Evolutionary conservation across 2,329 filamentous ascomycete genomes (phyloP), one percentile per base, ranked within the genome.

Genomic region (Metarhizium brunneum): DNA sequence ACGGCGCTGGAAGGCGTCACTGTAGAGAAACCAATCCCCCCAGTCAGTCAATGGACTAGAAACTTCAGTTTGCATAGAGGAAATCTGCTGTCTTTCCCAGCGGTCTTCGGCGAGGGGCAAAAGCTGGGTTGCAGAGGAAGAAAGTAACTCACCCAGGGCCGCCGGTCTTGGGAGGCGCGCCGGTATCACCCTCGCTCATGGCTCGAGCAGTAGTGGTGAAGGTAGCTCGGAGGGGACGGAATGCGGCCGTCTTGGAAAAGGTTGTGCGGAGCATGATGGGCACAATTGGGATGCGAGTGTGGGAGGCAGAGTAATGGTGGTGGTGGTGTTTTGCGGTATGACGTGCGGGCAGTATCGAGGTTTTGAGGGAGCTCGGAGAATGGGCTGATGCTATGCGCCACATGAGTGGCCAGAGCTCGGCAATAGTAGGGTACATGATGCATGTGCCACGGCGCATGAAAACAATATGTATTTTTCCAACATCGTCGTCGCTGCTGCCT

Each of bases 1-100:
- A 65, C 94, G 90, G 76, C 87, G 87, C 76, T 86, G 90, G 83
- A 96, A 99, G 56, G 90, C 84, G 70, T 99, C 92, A 65, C 92
- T 95, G 62, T 64, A 50, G 38, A 54, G 47, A 35, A 55, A 35
- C 48, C 10, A 48, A 13, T 13, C 14, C 4, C 45, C 45, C 16
- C 5, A 8, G 57, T 57, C 35, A 59, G 59, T 16, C 29, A 35
- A 25, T 30, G 32, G 14, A 32, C 10, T 7, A 10, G 2, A 13
- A 3, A 10, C 2, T 14, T 40, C 36, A 14, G 25, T 47, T 42
- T 16, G 10, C 18, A 6, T 14, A 4, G 20, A 30, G 13, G 20
- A 11, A 1, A 25, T 35, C 32, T 35, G 32, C 32, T 11, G 32
- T 11, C 32, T 35, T 2, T 11, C 6, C 32, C 7, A 35, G 32